Evolutionary conservation across 768 basidiomycete genomes (phyloP).

Genomic region (Inosperma sp.): DNA sequence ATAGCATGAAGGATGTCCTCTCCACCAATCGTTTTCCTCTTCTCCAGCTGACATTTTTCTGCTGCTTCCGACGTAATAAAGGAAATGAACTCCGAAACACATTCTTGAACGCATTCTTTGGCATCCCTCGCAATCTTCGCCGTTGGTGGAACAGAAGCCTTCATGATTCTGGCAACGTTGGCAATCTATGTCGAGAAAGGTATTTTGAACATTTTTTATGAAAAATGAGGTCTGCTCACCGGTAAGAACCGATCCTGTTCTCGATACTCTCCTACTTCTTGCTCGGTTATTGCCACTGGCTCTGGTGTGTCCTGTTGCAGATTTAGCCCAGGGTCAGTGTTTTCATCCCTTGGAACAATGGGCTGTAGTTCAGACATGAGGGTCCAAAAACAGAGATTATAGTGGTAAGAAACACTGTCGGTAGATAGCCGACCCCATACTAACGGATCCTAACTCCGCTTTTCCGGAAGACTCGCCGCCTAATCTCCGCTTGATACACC

Average conservation of each 20-base stretch:
- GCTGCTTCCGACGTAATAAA: constrained; percentile 98
- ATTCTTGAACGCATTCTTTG: constrained; percentile 98
- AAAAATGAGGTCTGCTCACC: constrained; percentile 41
- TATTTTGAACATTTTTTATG: neutral
- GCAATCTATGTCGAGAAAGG: constrained; percentile 61
- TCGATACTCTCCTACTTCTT: constrained; percentile 89
- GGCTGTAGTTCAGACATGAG: constrained; percentile 38
- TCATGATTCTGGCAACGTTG: constrained; percentile 98
- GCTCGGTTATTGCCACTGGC: constrained; percentile 77
- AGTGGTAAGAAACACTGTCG: no score
- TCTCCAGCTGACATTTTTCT: constrained; percentile 91
- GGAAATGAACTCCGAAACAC: constrained; percentile 95
- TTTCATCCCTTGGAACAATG: constrained; percentile 39
- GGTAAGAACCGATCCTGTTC: constrained; percentile 96
- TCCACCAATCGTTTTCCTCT: constrained; percentile 96
- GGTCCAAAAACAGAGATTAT: neutral
- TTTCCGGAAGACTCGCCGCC: no score
- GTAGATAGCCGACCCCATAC: no score
- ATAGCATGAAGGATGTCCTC: constrained; percentile 98
- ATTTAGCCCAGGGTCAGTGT: constrained; percentile 29
- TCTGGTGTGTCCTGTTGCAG: constrained; percentile 45
- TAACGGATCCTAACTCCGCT: no score
- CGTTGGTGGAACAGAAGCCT: constrained; percentile 78
- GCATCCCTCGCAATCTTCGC: constrained; percentile 98
- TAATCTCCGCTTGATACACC: neutral